Percentiles rank a stretch among this genome's conserved stretches.
Evolutionary conservation across 139 green algal species (phyloP).

Genomic region (Axilococcus clingmanii): DNA sequence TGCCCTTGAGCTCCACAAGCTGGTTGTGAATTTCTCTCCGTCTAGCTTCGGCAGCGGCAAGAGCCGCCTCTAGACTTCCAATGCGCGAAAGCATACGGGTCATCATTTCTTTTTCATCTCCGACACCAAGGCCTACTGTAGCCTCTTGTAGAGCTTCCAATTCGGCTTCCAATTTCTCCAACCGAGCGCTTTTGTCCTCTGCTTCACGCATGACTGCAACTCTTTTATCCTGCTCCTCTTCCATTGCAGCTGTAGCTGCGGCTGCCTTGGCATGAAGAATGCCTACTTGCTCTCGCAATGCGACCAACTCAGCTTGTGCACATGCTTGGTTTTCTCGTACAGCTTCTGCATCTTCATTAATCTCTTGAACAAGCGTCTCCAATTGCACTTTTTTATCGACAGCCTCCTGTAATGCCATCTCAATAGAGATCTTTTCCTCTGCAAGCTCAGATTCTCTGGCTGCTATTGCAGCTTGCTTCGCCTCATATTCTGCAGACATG

Average conservation of each 20-base stretch:
- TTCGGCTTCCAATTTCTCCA: constrained; percentile 38
- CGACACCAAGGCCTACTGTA: constrained; percentile 39
- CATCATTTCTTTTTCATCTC: constrained; percentile 59
- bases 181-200: constrained; percentile 15
- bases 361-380: not conserved
- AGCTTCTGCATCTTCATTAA: not conserved
- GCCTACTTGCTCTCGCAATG: not conserved
- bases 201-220: constrained; percentile 7
- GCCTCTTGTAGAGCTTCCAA: constrained; percentile 60
- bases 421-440: constrained; percentile 1
- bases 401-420: not conserved
- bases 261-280: not conserved
- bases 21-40: constrained; percentile 73
- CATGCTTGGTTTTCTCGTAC: not conserved
- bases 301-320: not conserved
- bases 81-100: constrained; percentile 56
- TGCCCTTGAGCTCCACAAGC: constrained; percentile 75
- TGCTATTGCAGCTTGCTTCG: constrained; percentile 25
- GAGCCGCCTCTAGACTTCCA: constrained; percentile 48
- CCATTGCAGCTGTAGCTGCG: not conserved
- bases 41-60: constrained; percentile 39
- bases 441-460: constrained; percentile 15
- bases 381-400: not conserved
- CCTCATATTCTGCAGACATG: constrained; percentile 20
- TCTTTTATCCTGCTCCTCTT: not conserved